Base-by-base conservation (phyloP, 2,329 filamentous ascomycete species). In the Penicillium sp. region DNA sequence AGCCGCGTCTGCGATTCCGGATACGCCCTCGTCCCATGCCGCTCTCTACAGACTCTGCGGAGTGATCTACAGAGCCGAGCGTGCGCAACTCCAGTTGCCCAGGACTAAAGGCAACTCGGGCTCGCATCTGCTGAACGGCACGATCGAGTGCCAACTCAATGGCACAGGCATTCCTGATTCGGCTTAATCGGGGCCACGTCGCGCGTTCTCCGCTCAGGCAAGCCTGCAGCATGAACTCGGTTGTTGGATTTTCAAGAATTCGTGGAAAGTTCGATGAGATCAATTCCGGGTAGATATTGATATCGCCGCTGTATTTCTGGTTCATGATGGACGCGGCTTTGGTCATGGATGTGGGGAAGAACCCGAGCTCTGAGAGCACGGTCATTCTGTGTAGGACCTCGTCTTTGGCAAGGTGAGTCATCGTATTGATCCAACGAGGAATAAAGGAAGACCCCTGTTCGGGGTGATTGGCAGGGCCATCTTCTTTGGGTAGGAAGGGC, bases 271-370 rank as follows among this genome's bases (percentile, higher is more conserved):
- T 89, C 7, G 87, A 83, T 54, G 90, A 86, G 4, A 84, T 85
- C 59, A 96, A 88, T 55, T 92, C 87, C 0, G 93, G 93, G 35
- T 96, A 82, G 55, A 98, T 96, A 47, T 92, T 98, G 72, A 98
- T 96, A 75, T 98, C 93, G 6, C 94, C 94, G 2, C 91, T 93
- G 71, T 98, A 98, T 64, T 90, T 91, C 70, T 98, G 94, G 64
- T 88, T 93, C 52, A 98, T 82, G 15, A 98, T 87, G 1, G 91
- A 93, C 43, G 87, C 85, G 22, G 88, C 82, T 73, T 96, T 96
- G 49, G 88, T 91, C 65, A 92, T 83, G 1, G 90, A 81, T 58
- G 89, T 95, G 15, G 91, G 90, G 62, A 95, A 88, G 45, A 96
- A 78, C 17, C 92, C 91, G 35, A 96, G 76, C 69, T 96, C 92